Evolutionary conservation across 352 stramenopile genomes (phyloP), one percentile per base, ranked within the genome.

Genomic region (Globisporangium paddicum): DNA sequence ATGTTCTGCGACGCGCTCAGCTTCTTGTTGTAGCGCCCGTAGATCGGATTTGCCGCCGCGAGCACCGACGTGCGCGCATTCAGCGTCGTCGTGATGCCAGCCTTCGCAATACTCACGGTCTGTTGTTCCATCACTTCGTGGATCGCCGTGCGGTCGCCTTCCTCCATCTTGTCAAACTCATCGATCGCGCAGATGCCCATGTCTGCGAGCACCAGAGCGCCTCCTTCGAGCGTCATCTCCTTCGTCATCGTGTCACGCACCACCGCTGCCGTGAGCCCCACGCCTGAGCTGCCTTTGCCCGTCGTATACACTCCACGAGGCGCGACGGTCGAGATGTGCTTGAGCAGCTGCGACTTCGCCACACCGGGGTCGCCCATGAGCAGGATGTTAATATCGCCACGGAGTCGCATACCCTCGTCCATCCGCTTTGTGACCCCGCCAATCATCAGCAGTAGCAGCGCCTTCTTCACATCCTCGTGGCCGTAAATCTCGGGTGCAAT

Each of bases 91-190:
- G 96, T 99, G 67, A 99, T 99, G 30, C 97, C 97, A 5, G 97
- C 97, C 62, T 99, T 99, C 13, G 97, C 97, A 42, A 99, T 96
- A 53, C 92, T 98, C 62, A 99, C 99, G 6, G 98, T 99, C 67
- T 99, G 98, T 72, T 99, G 98, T 73, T 99, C 98, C 98, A 99
- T 99, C 10, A 97, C 97, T 75, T 99, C 97, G 72, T 99, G 97
- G 64, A 99, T 99, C 40, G 97, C 97, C 8, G 99, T 96, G 45
- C 97, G 89, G 74, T 99, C 89, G 14, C 83, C 86, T 62, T 96
- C 87, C 37, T 86, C 73, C 88, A 97, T 97, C 67, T 98, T 98
- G 69, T 98, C 95, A 46, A 98, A 98, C 73, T 97, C 89, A 60
- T 99, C 97, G 68, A 99, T 99, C n/a, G 52, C 96, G 99, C 25